Conservation (phyloP, 345 rosid species). For the Reutealis trisperma region DNA sequence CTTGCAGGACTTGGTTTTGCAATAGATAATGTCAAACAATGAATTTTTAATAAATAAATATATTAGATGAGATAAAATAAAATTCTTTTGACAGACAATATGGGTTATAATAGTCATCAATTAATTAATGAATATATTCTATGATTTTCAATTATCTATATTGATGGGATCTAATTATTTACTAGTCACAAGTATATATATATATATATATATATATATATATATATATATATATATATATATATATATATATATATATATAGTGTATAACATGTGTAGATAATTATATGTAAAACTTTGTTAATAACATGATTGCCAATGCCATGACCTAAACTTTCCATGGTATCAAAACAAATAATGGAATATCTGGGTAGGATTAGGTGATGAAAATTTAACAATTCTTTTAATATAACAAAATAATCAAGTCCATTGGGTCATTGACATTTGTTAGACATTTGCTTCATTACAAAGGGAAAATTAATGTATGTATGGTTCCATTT, state of each 20-base stretch:
- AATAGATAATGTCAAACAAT: no score
- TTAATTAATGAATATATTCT: background rate
- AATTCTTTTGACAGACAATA: no score
- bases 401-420: background rate
- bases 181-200: background rate
- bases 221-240: no score
- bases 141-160: background rate
- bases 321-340: slow-evolving; percentile 44
- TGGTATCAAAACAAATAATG: slow-evolving; percentile 16
- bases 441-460: slow-evolving; percentile 17
- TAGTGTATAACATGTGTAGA: background rate
- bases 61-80: no score
- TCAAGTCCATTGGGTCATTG: slow-evolving; percentile 18
- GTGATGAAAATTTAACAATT: slow-evolving; percentile 25
- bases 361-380: slow-evolving; percentile 44
- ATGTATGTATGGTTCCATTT: background rate
- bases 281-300: background rate
- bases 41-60: no score
- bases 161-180: background rate
- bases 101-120: no score
- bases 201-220: no score
- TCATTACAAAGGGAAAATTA: background rate
- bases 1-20: no score
- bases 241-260: background rate
- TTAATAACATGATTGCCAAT: background rate